Evolutionary conservation across 495 filamentous ascomycete genomes (phyloP).

Genomic region (Penicillium turbatum): DNA sequence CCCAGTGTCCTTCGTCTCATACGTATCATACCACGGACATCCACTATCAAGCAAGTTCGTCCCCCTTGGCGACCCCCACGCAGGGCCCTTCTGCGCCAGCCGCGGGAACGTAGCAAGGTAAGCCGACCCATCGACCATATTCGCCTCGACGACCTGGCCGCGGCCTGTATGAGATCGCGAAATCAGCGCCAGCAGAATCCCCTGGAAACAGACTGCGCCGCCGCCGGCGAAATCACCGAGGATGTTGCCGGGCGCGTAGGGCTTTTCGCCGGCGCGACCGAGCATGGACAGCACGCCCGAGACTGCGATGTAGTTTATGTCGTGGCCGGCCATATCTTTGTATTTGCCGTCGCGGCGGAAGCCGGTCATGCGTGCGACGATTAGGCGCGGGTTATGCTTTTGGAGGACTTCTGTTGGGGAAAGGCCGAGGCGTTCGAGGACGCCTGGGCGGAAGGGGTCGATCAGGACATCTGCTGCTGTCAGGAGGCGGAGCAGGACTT

Average conservation of each 20-base stretch:
- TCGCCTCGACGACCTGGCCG: slow-evolving; percentile 87
- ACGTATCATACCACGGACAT: slow-evolving; percentile 82
- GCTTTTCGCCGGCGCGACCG: slow-evolving; percentile 62
- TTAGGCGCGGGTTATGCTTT: slow-evolving; percentile 66
- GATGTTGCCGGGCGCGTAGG: slow-evolving; percentile 76
- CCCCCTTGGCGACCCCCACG: slow-evolving; percentile 62
- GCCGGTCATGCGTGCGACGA: slow-evolving; percentile 82
- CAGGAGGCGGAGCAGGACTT: slow-evolving; percentile 62
- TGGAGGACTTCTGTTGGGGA: slow-evolving; percentile 58
- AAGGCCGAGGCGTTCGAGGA: slow-evolving; percentile 78
- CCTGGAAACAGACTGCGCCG: slow-evolving; percentile 68
- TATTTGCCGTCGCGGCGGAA: slow-evolving; percentile 86
- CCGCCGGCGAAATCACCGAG: slow-evolving; percentile 90
- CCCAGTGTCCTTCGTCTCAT: slow-evolving; percentile 74
- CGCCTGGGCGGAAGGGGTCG: slow-evolving; percentile 88
- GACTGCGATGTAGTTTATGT: slow-evolving; percentile 95
- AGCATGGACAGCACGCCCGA: slow-evolving; percentile 75
- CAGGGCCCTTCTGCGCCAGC: slow-evolving; percentile 51
- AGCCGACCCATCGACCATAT: slow-evolving; percentile 89
- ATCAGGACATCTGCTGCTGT: slow-evolving; percentile 71
- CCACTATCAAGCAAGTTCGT: slow-evolving; percentile 79
- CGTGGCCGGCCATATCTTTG: slow-evolving; percentile 86
- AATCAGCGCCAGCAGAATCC: slow-evolving; percentile 46
- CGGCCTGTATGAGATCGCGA: slow-evolving; percentile 49
- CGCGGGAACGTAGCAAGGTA: slow-evolving; percentile 75